phyloP scores from a whole-genome alignment of 305 asterid species.

The Andrographis paniculata region DNA sequence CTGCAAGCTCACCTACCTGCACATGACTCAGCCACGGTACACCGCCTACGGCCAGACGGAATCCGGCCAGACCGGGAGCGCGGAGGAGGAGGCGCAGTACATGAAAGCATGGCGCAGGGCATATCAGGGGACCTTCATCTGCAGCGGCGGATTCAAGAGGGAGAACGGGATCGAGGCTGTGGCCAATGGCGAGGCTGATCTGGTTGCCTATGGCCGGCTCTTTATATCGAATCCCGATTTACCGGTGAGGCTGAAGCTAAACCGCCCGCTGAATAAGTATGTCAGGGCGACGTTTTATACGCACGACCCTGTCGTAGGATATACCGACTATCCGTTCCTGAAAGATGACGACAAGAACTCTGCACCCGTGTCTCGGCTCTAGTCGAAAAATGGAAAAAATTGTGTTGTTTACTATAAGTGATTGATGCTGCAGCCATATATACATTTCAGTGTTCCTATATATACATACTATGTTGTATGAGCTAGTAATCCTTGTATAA shows the following conservation, averaged over 20 bases:
- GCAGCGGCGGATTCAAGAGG: constrained; percentile 83
- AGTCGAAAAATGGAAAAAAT: neutral
- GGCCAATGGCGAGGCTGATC: constrained; percentile 62
- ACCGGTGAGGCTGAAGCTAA: constrained; percentile 49
- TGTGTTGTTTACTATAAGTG: no score
- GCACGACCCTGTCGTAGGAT: constrained; percentile 73
- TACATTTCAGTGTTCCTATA: no score
- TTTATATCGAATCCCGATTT: constrained; percentile 89
- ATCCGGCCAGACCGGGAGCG: constrained; percentile 59
- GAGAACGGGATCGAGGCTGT: constrained; percentile 75
- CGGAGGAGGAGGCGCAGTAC: constrained; percentile 55
- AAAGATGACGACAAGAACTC: constrained; percentile 1
- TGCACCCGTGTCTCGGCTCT: neutral
- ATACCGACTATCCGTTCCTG: constrained; percentile 73
- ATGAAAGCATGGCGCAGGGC: constrained; percentile 47
- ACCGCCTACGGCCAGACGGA: constrained; percentile 80
- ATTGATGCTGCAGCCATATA: no score
- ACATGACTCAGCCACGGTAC: constrained; percentile 81
- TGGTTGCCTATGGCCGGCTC: constrained; percentile 75
- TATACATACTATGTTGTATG: no score
- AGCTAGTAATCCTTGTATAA: no score
- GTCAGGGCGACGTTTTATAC: constrained; percentile 74
- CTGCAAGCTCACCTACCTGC: constrained; percentile 59
- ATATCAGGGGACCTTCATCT: constrained; percentile 59
- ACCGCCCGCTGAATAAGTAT: constrained; percentile 58